Conservation (phyloP, 2,329 filamentous ascomycete species). For the Arthrobotrys conoides region DNA sequence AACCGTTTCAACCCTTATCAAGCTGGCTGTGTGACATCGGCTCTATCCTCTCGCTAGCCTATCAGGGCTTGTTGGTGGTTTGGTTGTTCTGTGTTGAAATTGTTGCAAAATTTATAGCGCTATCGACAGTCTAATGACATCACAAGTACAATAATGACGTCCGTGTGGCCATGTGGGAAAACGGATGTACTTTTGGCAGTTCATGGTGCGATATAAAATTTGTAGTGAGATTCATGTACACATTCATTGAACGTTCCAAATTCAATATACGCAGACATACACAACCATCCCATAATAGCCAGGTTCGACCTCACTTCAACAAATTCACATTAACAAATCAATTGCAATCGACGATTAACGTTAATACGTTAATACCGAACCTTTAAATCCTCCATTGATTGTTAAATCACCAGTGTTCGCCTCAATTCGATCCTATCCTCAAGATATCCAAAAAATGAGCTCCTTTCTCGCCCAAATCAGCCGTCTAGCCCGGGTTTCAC, state of each 20-base stretch:
- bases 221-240: too few relatives aligned
- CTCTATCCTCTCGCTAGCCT: not conserved
- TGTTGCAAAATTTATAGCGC: conserved; percentile 11
- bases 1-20: not conserved
- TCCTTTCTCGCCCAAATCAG: not conserved
- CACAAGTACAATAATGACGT: conserved; percentile 1
- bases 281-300: too few relatives aligned
- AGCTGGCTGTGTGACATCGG: not conserved
- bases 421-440: too few relatives aligned
- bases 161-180: not conserved
- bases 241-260: not conserved
- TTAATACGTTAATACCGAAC: too few relatives aligned
- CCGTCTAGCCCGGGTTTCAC: not conserved
- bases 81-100: conserved; percentile 8
- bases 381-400: too few relatives aligned
- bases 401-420: too few relatives aligned
- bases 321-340: too few relatives aligned
- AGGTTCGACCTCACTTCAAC: too few relatives aligned
- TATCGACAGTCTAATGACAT: conserved; percentile 4
- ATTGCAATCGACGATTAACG: not conserved
- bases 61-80: not conserved
- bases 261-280: not conserved
- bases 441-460: not conserved
- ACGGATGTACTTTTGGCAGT: not conserved
- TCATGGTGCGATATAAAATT: not conserved